phyloP scores from a whole-genome alignment of 495 filamentous ascomycete genomes.

The Xeromyces bisporus region DNA sequence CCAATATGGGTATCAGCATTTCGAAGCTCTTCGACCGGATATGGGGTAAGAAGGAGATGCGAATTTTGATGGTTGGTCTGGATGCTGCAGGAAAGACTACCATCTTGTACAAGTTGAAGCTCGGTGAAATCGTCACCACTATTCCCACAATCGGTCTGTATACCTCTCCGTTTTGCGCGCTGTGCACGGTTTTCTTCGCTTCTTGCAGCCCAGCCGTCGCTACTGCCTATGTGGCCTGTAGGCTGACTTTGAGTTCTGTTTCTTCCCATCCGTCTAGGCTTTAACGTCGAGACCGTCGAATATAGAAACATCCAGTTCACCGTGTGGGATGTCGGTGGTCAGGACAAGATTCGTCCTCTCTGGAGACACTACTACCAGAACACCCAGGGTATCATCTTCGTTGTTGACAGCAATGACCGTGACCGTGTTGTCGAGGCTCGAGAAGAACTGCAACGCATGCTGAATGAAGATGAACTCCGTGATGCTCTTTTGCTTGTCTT shows the following conservation, averaged over 20 bases:
- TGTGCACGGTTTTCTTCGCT: no score
- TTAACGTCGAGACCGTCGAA: conserved; percentile 99
- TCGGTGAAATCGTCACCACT: conserved; percentile 98
- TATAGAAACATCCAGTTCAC: conserved; percentile 99
- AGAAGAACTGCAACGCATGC: conserved; percentile 98
- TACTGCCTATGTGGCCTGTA: no score
- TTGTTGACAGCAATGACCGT: conserved; percentile 99
- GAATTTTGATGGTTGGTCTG: conserved; percentile 98
- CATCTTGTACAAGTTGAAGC: conserved; percentile 99
- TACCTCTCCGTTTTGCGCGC: conserved; percentile 2
- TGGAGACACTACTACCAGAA: conserved; percentile 99
- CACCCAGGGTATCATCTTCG: conserved; percentile 99
- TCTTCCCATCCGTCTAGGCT: no score
- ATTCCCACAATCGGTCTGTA: conserved; percentile 97
- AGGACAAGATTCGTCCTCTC: conserved; percentile 99
- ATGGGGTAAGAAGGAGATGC: conserved; percentile 99
- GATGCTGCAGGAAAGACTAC: conserved; percentile 99
- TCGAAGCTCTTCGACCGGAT: conserved; percentile 88
- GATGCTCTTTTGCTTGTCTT: conserved; percentile 97
- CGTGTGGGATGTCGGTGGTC: conserved; percentile 99
- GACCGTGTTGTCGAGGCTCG: conserved; percentile 98
- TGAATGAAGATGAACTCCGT: conserved; percentile 98
- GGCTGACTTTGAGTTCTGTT: no score
- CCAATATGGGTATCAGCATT: conserved; percentile 85
- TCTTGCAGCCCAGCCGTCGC: no score